phyloP scores from a whole-genome alignment of 2,329 filamentous ascomycete species.

The Botrytis aclada region DNA sequence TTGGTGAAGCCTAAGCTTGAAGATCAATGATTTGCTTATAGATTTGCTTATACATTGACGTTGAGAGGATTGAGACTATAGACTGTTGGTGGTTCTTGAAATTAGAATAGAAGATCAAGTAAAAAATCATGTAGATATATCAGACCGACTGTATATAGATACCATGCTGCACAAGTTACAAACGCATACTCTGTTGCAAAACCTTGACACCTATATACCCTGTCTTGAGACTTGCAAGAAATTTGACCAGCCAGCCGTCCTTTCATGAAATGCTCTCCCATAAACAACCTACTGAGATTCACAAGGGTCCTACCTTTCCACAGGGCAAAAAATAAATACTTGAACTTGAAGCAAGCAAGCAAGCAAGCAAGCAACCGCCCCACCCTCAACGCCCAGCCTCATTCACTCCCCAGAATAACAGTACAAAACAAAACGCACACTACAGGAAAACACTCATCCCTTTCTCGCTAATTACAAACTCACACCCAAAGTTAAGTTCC shows the following conservation, averaged over 20 bases:
- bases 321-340: background rate
- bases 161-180: background rate
- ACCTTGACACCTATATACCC: background rate
- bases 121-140: background rate
- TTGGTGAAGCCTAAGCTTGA: conserved; percentile 49
- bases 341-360: too few relatives aligned
- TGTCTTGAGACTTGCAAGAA: conserved; percentile 1
- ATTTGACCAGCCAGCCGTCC: background rate
- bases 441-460: conserved; percentile 1
- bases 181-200: background rate
- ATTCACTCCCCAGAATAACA: background rate
- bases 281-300: background rate
- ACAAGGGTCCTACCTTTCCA: background rate
- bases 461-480: conserved; percentile 59
- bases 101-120: background rate
- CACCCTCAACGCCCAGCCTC: background rate
- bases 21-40: conserved; percentile 37
- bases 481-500: conserved; percentile 61
- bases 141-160: background rate
- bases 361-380: background rate
- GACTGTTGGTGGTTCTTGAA: background rate
- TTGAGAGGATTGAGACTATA: background rate
- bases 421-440: background rate
- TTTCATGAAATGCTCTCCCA: background rate
- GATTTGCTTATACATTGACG: background rate